These are phyloP conservation scores for Talaromyces atroroseus DNA, from an alignment of 2,329 filamentous ascomycete genomes.

Conservation along the genomic window DNA sequence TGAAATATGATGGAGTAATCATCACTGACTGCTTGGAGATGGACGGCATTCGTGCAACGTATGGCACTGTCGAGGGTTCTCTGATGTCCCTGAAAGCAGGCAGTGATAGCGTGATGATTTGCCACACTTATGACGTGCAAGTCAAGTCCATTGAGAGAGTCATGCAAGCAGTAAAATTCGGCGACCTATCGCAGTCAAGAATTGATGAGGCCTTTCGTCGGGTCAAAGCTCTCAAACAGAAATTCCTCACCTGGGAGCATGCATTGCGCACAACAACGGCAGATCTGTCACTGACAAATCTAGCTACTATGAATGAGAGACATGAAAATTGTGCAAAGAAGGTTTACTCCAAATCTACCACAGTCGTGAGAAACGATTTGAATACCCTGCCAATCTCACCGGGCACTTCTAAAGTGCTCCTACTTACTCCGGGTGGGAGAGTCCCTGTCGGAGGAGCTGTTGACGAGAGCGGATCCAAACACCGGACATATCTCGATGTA, in stretches of 20 bases:
- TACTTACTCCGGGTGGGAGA: slow-evolving; percentile 34
- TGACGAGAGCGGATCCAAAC: slow-evolving; percentile 35
- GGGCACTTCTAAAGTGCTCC: slow-evolving; percentile 25
- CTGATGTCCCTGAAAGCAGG: slow-evolving; percentile 40
- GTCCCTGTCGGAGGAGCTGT: slow-evolving; percentile 31
- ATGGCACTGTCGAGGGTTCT: slow-evolving; percentile 37
- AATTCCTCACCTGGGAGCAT: slow-evolving; percentile 30
- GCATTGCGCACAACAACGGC: slow-evolving; percentile 17
- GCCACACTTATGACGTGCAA: slow-evolving; percentile 39
- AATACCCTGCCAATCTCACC: slow-evolving; percentile 27
- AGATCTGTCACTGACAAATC: slow-evolving; percentile 12
- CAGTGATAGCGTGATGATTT: slow-evolving; percentile 43
- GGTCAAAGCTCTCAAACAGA: slow-evolving; percentile 32
- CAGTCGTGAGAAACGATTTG: slow-evolving; percentile 32
- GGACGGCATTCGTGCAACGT: slow-evolving; percentile 39
- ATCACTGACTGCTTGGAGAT: slow-evolving; percentile 44
- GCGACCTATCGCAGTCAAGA: slow-evolving; percentile 25
- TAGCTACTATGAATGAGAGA: slow-evolving; percentile 22
- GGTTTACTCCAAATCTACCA: slow-evolving; percentile 37
- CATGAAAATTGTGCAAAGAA: slow-evolving; percentile 26
- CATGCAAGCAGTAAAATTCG: slow-evolving; percentile 31
- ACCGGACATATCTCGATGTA: slow-evolving; percentile 28
- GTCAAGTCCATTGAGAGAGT: slow-evolving; percentile 37
- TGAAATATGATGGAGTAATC: slow-evolving; percentile 41
- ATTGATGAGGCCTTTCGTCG: slow-evolving; percentile 32